Base-by-base conservation (phyloP, 768 basidiomycete genomes). In the Termitomyces sp. region DNA sequence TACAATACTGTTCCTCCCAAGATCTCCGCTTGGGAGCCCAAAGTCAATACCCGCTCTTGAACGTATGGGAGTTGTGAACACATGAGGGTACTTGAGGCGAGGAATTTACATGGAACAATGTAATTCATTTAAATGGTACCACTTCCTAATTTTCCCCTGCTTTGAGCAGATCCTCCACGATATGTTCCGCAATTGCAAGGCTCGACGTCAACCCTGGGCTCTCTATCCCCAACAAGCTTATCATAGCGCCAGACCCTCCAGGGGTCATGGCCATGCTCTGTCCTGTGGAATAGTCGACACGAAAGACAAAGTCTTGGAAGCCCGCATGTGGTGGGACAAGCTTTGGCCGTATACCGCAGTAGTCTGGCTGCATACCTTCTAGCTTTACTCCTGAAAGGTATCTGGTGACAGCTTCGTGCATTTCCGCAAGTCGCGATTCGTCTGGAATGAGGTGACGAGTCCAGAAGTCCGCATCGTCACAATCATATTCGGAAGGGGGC, bases 1-100 rank as follows among this genome's bases (percentile, higher is more conserved):
- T 98, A 98, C 73, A 92, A 92, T 67, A 98, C 96, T 2, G 86
- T 77, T 33, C 81, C 78, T 48, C 88, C 92, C 18, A 97, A 97
- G 75, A 77, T 92, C 61, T 77, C 79, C 32, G 81, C 86, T 5
- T 98, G 95, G 95, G 80, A 91, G 61, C 91, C 94, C 22, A 88
- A 85, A 69, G 78, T 85, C 35, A 65, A 74, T 26, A 58, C 80
- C 30, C 84, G 90, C 42, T 76, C 58, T 30, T 63, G 38, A 59
- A 43, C 28, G 36, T 20, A 54, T 22, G 26, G 38, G 13, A 50
- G 18, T 43, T 30, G 68, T 47, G 61, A 47, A 59, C 63, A 54
- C 43, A 40, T 13, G 18, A 42, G 26, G 51, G 48, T 30, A 43
- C 24, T 59, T 13, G n/a, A 42, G 38, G 16, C n/a, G 26, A 10